These are phyloP conservation scores for Hirschioporus abietinus DNA, from an alignment of 768 basidiomycete species.

Conservation along the genomic window DNA sequence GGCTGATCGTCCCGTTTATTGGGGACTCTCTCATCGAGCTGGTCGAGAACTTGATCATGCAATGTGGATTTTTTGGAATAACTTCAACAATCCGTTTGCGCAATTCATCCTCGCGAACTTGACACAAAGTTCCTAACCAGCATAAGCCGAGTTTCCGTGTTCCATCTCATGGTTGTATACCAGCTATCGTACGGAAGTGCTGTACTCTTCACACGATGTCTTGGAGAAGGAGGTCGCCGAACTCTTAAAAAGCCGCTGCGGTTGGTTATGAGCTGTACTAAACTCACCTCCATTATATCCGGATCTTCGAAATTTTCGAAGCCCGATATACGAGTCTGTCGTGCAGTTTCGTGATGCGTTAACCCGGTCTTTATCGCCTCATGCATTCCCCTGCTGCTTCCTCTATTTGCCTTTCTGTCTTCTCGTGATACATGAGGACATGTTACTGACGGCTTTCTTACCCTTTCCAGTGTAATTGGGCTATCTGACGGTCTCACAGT, in stretches of 20 bases:
- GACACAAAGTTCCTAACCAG: no score
- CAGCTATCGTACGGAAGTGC: neutral
- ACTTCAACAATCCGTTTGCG: no score
- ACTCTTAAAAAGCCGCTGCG: neutral
- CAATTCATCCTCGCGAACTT: no score
- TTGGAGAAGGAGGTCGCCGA: neutral
- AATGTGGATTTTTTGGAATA: no score
- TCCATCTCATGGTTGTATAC: neutral
- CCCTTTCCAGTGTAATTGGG: constrained; percentile 65
- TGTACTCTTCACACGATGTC: neutral
- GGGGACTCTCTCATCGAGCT: no score
- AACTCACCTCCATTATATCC: neutral
- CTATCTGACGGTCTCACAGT: constrained; percentile 88
- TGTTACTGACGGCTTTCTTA: neutral
- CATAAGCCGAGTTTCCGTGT: no score
- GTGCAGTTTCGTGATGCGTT: neutral
- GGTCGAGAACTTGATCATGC: no score
- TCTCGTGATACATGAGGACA: neutral
- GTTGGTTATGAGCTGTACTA: neutral
- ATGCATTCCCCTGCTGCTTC: constrained; percentile 2
- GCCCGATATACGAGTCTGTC: constrained; percentile 4
- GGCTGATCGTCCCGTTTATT: neutral
- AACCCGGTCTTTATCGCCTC: neutral
- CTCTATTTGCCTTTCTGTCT: constrained; percentile 8
- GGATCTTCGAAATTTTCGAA: constrained; percentile 1